Percentiles rank a stretch among this genome's conserved stretches.
phyloP scores from a whole-genome alignment of 352 stramenopile species.

The Globisporangium paroecandrum region DNA sequence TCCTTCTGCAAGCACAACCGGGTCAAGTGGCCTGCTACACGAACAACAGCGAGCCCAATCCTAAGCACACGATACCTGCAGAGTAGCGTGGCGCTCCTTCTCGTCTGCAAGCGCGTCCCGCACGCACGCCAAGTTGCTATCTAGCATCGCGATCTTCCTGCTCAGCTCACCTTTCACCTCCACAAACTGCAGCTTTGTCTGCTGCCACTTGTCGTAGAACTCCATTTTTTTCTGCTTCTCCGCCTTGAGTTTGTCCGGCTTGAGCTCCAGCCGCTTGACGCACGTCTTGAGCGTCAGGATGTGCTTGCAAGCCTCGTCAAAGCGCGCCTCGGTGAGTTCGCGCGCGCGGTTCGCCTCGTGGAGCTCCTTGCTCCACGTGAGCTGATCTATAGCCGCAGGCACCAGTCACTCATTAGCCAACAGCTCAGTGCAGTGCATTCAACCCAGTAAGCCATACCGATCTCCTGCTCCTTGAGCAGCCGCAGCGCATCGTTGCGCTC shows the following conservation, averaged over 20 bases:
- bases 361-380: conserved; percentile 13
- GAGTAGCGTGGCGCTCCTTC: conserved; percentile 8
- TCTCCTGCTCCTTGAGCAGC: conserved; percentile 29
- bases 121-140: conserved; percentile 27
- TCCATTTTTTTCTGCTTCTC: conserved; percentile 18
- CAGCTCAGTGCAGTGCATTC: background rate
- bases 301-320: conserved; percentile 40
- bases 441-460: conserved; percentile 5
- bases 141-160: conserved; percentile 20
- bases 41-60: background rate
- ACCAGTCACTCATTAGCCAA: background rate
- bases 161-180: conserved; percentile 28
- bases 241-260: conserved; percentile 10
- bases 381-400: conserved; percentile 3
- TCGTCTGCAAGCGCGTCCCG: conserved; percentile 14
- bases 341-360: conserved; percentile 16
- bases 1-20: conserved; percentile 16
- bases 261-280: conserved; percentile 24
- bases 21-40: background rate
- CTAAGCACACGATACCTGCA: conserved; percentile 23
- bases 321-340: conserved; percentile 18
- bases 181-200: conserved; percentile 21
- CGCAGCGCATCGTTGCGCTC: conserved; percentile 30
- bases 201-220: conserved; percentile 23
- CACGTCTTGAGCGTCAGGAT: conserved; percentile 40